Conservation (phyloP, 2,329 filamentous ascomycete species). For the Podosphaera fusca region DNA sequence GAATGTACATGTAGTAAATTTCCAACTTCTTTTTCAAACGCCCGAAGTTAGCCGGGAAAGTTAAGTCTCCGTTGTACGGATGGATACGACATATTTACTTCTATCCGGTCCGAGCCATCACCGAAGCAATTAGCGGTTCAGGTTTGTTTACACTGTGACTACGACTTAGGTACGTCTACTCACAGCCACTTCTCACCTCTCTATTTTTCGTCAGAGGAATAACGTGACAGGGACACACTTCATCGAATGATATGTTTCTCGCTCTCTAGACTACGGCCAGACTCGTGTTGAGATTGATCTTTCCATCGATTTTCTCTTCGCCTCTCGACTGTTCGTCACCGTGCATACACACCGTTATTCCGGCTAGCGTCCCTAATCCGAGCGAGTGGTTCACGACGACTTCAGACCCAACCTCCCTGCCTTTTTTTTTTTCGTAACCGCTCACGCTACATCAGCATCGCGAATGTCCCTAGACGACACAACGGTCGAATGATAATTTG, state of each 20-base stretch:
- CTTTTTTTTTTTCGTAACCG: neutral
- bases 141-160: neutral
- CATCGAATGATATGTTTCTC: neutral
- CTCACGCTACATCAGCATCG: neutral
- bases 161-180: neutral
- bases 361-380: neutral
- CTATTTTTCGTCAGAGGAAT: neutral
- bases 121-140: neutral
- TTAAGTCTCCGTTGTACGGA: neutral
- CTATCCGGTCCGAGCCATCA: neutral
- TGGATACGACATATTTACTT: neutral
- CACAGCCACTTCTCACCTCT: neutral
- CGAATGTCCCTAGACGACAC: slow-evolving; percentile 8
- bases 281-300: neutral
- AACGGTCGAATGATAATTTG: slow-evolving; percentile 7
- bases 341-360: neutral
- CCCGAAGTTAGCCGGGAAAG: neutral
- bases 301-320: neutral
- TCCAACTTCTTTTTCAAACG: neutral
- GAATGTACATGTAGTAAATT: neutral
- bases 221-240: neutral
- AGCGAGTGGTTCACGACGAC: neutral
- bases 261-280: neutral
- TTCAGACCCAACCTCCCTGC: neutral
- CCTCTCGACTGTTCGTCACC: neutral